Evolutionary conservation across 768 basidiomycete genomes (phyloP).

Genomic region (Clitopilus passeckerianus): DNA sequence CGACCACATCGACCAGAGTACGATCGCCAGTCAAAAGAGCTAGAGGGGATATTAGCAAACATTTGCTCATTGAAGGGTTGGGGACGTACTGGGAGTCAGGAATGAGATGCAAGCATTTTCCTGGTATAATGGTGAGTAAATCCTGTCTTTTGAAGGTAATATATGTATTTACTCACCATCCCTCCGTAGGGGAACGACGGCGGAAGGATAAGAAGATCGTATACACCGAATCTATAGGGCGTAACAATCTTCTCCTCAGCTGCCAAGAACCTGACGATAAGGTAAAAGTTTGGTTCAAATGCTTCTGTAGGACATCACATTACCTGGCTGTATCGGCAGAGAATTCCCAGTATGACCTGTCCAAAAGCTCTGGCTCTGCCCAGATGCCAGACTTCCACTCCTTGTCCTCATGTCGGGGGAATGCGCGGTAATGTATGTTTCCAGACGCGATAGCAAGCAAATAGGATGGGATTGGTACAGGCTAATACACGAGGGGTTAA

Average conservation of each 20-base stretch:
- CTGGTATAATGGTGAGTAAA: constrained; percentile 25
- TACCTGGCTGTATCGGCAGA: constrained; percentile 78
- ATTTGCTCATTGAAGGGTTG: background rate
- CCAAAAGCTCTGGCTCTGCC: constrained; percentile 84
- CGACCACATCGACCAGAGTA: constrained; percentile 81
- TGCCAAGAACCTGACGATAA: constrained; percentile 58
- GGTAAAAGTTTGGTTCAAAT: background rate
- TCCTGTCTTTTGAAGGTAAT: background rate
- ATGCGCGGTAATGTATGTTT: constrained; percentile 69
- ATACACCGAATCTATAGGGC: constrained; percentile 81
- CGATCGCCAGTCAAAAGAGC: constrained; percentile 87
- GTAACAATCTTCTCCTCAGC: constrained; percentile 72
- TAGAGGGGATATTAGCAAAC: constrained; percentile 13
- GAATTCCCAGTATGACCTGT: constrained; percentile 83
- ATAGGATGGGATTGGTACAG: constrained; percentile 84
- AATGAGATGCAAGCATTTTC: constrained; percentile 90
- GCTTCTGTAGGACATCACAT: background rate
- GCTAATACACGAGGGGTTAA: constrained; percentile 33
- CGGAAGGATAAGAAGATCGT: constrained; percentile 85
- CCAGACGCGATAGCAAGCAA: constrained; percentile 90
- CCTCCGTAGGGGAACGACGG: constrained; percentile 93
- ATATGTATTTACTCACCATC: constrained; percentile 47
- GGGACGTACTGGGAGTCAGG: constrained; percentile 71
- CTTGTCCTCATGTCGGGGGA: constrained; percentile 54
- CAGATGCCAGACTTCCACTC: constrained; percentile 85